Percentiles rank a stretch among this genome's conserved stretches.
Evolutionary conservation across 2,329 filamentous ascomycete genomes (phyloP).

Genomic region (Coccinonectria pachysandricola): DNA sequence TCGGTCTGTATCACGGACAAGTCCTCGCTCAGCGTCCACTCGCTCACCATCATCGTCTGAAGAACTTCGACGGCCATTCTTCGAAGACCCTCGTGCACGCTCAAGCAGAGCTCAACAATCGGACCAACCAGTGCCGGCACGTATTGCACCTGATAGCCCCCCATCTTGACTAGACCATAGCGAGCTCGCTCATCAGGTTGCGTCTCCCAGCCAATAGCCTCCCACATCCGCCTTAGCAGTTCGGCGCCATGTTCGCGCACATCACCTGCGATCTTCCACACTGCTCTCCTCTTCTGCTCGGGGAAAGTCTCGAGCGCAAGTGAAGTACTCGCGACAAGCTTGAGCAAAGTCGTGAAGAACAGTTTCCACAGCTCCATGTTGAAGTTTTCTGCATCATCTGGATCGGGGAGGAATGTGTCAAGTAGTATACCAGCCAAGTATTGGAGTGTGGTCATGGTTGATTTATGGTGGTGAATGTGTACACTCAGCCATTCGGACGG

Average conservation of each 20-base stretch:
- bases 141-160: slow-evolving; percentile 96
- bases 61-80: slow-evolving; percentile 86
- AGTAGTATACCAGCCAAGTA: slow-evolving; percentile 71
- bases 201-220: slow-evolving; percentile 94
- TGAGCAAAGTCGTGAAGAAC: slow-evolving; percentile 83
- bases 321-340: slow-evolving; percentile 78
- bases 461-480: slow-evolving; percentile 86
- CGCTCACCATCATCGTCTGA: slow-evolving; percentile 96
- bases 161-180: slow-evolving; percentile 75
- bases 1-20: slow-evolving; percentile 86
- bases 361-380: slow-evolving; percentile 89
- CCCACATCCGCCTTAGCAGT: slow-evolving; percentile 76
- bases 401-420: slow-evolving; percentile 75
- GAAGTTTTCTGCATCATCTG: slow-evolving; percentile 85
- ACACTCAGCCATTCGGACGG: slow-evolving; percentile 84
- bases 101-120: slow-evolving; percentile 88
- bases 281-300: slow-evolving; percentile 88
- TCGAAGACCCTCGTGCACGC: slow-evolving; percentile 84
- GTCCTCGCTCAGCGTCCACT: slow-evolving; percentile 94
- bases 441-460: slow-evolving; percentile 75
- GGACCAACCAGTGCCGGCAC: slow-evolving; percentile 85
- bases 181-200: slow-evolving; percentile 65
- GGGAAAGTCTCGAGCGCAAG: slow-evolving; percentile 91
- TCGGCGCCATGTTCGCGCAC: slow-evolving; percentile 86
- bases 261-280: slow-evolving; percentile 98